A percentile compares a stretch with the other conserved stretches of the same genome.
phyloP scores from a whole-genome alignment of 768 basidiomycete species.

The Agaricus bisporus region DNA sequence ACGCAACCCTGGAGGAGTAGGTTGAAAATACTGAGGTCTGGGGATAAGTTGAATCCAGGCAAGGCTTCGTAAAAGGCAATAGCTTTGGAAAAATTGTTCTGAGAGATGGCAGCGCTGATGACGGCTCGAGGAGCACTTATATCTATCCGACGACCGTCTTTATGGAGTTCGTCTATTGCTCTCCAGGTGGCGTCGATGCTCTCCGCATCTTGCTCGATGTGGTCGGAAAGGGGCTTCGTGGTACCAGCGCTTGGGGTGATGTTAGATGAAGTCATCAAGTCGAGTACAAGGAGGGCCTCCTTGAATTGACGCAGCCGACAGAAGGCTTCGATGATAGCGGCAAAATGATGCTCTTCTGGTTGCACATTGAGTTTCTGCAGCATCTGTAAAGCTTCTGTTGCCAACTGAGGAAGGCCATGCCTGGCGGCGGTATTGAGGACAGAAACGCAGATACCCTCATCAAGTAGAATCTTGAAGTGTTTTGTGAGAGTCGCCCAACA shows the following conservation, averaged over 20 bases:
- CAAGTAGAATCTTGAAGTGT: constrained; percentile 47
- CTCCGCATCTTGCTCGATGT: constrained; percentile 41
- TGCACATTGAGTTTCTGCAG: constrained; percentile 42
- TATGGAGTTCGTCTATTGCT: constrained; percentile 53
- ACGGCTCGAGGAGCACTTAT: constrained; percentile 59
- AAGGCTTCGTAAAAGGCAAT: constrained; percentile 70
- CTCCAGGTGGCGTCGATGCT: constrained; percentile 60
- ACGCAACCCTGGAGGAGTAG: constrained; percentile 62
- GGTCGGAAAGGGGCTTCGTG: constrained; percentile 43
- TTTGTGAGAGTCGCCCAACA: constrained; percentile 60
- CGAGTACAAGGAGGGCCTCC: constrained; percentile 56
- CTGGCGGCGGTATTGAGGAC: constrained; percentile 73
- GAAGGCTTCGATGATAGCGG: constrained; percentile 72
- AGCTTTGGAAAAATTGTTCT: constrained; percentile 70
- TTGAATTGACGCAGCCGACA: constrained; percentile 48
- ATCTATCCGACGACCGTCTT: constrained; percentile 47
- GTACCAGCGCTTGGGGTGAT: constrained; percentile 48
- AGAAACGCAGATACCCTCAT: constrained; percentile 68
- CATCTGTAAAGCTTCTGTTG: constrained; percentile 54
- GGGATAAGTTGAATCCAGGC: constrained; percentile 44
- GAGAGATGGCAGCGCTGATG: constrained; percentile 52
- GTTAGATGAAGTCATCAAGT: constrained; percentile 50
- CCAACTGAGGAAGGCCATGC: constrained; percentile 64
- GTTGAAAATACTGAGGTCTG: constrained; percentile 65
- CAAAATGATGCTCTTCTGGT: constrained; percentile 69